Evolutionary conservation across 176 grass and related monocot genomes (phyloP), one percentile per base, ranked within the genome.

Genomic region (Phyllostachys edulis): DNA sequence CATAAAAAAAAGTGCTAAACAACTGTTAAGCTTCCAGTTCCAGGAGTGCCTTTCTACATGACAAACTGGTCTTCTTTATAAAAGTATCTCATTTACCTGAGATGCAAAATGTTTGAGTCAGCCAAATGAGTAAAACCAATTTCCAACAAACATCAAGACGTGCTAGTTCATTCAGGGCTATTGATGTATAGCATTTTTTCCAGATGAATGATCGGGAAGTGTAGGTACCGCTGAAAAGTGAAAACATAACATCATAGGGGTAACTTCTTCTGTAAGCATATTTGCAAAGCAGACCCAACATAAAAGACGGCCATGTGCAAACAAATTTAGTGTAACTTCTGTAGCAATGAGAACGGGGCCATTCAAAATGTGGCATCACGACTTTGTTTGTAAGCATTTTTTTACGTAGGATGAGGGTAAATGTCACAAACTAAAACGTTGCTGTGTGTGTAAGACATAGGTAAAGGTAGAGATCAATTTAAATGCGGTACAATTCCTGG

Each of bases 71-170:
- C 84, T 79, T 90, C 84, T 3, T 17, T 62, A 74, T 67, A 15
- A 5, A 8, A 8, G 50, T 63, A n/a, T 69, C 42, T 90, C 89
- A 90, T 75, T 90, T 90, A 68, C 89, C 89, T 90, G 80, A 63
- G 32, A 80, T 50, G 51, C 6, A 84, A 75, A 79, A 74, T 7
- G 49, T 73, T 51, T 39, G 61, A 68, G 60, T 84, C 62, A 82
- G 39, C 27, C 5, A 71, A 66, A 69, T 34, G 24, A 69, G 18
- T 61, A 79, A 45, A 72, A 44, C 24, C 9, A 61, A 17, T 24
- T 63, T 50, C 5, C 15, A 82, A 50, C 38, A 77, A 56, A 56
- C 27, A 60, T 32, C 16, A 39, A 50, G 44, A 23, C 9, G 16
- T 51, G 16, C 36, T 49, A 36, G 66, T 38, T 42, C 12, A 11